Percentiles rank a stretch among this genome's conserved stretches.
phyloP scores from a whole-genome alignment of 805 yeast species.

The Saccharomycopsis sp. region DNA sequence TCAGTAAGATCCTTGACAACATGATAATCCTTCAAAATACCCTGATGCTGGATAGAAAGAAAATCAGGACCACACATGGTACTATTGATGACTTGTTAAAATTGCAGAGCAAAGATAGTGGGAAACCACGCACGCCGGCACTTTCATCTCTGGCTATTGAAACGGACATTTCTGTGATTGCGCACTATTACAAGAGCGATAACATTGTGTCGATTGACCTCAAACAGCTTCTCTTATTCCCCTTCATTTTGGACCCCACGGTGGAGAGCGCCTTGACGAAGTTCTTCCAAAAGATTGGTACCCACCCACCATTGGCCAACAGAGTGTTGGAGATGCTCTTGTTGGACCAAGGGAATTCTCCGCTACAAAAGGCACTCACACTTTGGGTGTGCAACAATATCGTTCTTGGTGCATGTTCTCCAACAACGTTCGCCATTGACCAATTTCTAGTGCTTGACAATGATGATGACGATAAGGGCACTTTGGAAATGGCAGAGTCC shows the following conservation, averaged over 20 bases:
- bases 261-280: conserved; percentile 9
- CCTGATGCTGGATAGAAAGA: too few relatives aligned
- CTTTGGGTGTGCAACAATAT: conserved; percentile 35
- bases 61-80: too few relatives aligned
- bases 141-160: too few relatives aligned
- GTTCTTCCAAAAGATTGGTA: conserved; percentile 13
- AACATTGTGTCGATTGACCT: too few relatives aligned
- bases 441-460: conserved; percentile 28
- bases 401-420: conserved; percentile 24
- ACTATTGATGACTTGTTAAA: neutral
- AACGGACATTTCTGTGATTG: too few relatives aligned
- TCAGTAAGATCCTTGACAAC: too few relatives aligned
- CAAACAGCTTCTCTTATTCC: conserved; percentile 8
- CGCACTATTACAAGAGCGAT: too few relatives aligned
- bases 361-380: conserved; percentile 22
- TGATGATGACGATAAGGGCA: conserved; percentile 17
- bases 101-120: neutral
- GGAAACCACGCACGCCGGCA: too few relatives aligned
- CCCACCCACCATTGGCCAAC: conserved; percentile 1
- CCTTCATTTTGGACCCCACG: neutral
- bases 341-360: conserved; percentile 8
- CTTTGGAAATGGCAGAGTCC: conserved; percentile 7
- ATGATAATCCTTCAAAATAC: too few relatives aligned
- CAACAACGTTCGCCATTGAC: conserved; percentile 16
- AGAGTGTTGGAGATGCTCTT: conserved; percentile 5